Evolutionary conservation across 1,284 basidiomycete genomes (phyloP).

Genomic region (Golubevia pallescens): DNA sequence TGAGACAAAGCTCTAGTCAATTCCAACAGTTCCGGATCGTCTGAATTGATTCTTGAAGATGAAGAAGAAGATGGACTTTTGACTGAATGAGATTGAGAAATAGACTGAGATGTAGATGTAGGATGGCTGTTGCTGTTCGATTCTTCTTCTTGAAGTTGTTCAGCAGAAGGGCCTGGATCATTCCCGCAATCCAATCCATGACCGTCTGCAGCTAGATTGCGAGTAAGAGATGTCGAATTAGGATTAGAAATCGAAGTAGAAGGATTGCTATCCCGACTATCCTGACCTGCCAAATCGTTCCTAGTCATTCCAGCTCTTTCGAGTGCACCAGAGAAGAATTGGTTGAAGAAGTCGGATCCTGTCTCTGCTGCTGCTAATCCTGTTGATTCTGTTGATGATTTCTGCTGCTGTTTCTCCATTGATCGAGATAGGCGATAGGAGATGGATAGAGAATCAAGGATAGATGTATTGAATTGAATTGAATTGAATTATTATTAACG

Average conservation of each 20-base stretch:
- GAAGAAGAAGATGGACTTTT: background rate
- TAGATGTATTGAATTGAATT: no score
- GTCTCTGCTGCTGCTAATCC: background rate
- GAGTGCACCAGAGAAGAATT: conserved; percentile 30
- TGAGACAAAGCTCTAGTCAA: conserved; percentile 11
- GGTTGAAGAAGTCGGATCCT: conserved; percentile 28
- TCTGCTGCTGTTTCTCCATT: background rate
- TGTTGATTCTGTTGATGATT: background rate
- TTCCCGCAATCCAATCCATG: conserved; percentile 31
- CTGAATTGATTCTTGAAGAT: background rate
- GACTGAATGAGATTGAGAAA: conserved; percentile 1
- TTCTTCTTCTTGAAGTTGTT: conserved; percentile 1
- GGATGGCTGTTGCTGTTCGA: conserved; percentile 6
- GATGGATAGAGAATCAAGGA: no score
- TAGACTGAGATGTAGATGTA: background rate
- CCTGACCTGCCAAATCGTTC: conserved; percentile 16
- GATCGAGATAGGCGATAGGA: background rate
- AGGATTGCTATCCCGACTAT: conserved; percentile 3
- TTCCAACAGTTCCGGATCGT: background rate
- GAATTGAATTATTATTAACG: no score
- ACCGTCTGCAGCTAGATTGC: conserved; percentile 19
- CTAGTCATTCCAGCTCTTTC: conserved; percentile 29
- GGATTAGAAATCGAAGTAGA: conserved; percentile 15
- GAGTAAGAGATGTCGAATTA: conserved; percentile 10
- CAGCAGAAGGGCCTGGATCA: conserved; percentile 23